Evolutionary conservation across 306 rosid species (phyloP), one percentile per base, ranked within the genome.

Genomic region (Adenanthera pavonina): DNA sequence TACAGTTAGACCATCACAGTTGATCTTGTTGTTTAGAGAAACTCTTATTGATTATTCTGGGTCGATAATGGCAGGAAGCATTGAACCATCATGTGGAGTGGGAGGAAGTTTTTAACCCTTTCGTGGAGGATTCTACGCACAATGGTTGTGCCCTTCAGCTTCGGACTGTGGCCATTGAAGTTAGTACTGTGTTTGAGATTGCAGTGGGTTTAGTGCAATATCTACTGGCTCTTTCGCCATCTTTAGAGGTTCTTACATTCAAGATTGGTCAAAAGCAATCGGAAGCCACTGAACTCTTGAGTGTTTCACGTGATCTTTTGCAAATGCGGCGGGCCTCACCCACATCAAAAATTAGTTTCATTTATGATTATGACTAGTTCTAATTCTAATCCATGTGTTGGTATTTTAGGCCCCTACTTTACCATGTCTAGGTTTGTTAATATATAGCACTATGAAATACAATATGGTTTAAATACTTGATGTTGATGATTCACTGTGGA

Each of bases 171-270:
- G 60, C 33, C 0, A 57, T 84, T 17, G 49, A 5, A 41, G 66
- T 59, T 57, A 2, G 7, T 72, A 0, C 0, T 43, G 7, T 34
- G 12, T 36, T 1, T 40, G 3, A 56, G 38, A 38, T 1, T 49
- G 78, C 25, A 46, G 0, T 74, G 43, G 6, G 5, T 3, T 48
- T 84, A 46, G 54, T 47, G 25, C 12, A 48, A 41, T 75, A 57
- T 44, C 11, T 79, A 17, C 80, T 84, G 8, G 59, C 80, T 40
- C 75, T 38, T 43, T 74, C 78, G 47, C 13, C 81, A 4, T 59
- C 73, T 1, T 34, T 79, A 10, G 44, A 79, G 68, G 38, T 30
- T 43, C 81, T 84, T 7, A 68, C 74, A 5, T 47, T 74, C 76
- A 8, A 12, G 6, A 20, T 72, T 34, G n/a, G 20, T 36, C 25